These are phyloP conservation scores for Fusarium udum DNA, from an alignment of 2,329 filamentous ascomycete genomes.

Conservation along the genomic window DNA sequence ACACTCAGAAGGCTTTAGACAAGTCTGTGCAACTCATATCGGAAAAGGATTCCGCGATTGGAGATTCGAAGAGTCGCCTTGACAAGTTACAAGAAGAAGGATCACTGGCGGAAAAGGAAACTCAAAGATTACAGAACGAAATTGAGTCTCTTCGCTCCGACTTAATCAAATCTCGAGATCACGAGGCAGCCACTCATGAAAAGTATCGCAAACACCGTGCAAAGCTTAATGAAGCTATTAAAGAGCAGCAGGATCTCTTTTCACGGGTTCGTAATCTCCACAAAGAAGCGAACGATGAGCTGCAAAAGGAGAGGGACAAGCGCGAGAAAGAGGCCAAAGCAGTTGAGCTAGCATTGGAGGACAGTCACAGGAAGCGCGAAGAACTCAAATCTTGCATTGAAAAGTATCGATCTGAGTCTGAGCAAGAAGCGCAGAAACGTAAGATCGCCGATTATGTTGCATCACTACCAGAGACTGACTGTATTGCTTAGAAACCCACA, in stretches of 20 bases:
- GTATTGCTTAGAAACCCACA: conserved; percentile 36
- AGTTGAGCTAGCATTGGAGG: conserved; percentile 43
- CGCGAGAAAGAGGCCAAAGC: conserved; percentile 34
- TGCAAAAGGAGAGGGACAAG: conserved; percentile 46
- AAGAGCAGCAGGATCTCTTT: conserved; percentile 58
- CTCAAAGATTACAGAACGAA: conserved; percentile 41
- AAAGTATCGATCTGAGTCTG: conserved; percentile 36
- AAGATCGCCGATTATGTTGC: background rate
- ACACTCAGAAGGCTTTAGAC: conserved; percentile 30
- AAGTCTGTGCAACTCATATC: conserved; percentile 22
- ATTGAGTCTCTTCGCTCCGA: conserved; percentile 43
- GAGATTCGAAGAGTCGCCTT: conserved; percentile 35
- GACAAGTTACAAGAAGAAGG: conserved; percentile 42
- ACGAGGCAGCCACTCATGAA: conserved; percentile 39
- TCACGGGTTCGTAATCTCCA: conserved; percentile 47
- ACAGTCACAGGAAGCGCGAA: conserved; percentile 46
- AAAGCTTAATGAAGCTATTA: conserved; percentile 57
- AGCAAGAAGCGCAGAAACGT: conserved; percentile 41
- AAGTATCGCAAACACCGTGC: conserved; percentile 49
- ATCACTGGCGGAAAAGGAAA: conserved; percentile 36
- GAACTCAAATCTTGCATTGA: conserved; percentile 46
- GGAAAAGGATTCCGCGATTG: conserved; percentile 41
- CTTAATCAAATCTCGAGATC: conserved; percentile 38
- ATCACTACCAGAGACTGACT: background rate
- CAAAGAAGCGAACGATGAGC: conserved; percentile 46